Percentiles rank a stretch among this genome's conserved stretches.
phyloP scores from a whole-genome alignment of 139 green algal genomes.

The Ettlia oleoabundans region DNA sequence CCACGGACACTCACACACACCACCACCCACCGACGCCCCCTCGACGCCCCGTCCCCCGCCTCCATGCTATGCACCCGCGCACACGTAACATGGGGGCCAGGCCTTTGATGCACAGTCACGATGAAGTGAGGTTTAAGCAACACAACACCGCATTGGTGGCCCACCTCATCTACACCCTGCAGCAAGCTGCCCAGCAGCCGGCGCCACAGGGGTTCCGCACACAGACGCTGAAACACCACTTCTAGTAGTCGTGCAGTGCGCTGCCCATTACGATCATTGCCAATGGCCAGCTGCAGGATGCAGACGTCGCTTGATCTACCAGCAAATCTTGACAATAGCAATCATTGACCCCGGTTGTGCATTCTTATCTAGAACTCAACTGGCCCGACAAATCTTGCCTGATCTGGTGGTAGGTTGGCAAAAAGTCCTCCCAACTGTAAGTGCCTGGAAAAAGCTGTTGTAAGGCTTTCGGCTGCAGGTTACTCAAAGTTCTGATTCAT shows the following conservation, averaged over 20 bases:
- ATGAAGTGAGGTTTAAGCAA: too few species aligned
- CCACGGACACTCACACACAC: too few species aligned
- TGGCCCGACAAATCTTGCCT: not conserved
- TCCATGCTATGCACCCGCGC: too few species aligned
- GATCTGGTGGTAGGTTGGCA: not conserved
- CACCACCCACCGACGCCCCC: too few species aligned
- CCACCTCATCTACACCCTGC: slow-evolving; percentile 6
- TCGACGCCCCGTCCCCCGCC: too few species aligned
- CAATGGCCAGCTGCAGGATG: not conserved
- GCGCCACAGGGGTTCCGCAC: not conserved
- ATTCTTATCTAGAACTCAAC: not conserved
- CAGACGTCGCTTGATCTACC: not conserved
- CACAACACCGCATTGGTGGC: too few species aligned
- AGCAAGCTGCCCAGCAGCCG: not conserved
- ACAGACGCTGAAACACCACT: not conserved
- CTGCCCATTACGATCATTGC: not conserved
- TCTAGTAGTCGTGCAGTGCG: not conserved
- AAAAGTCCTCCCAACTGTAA: not conserved
- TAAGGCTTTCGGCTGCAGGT: not conserved
- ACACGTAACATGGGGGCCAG: too few species aligned
- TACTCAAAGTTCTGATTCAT: too few species aligned
- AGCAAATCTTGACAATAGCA: not conserved
- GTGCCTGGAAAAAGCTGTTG: not conserved
- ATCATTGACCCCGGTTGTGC: too few species aligned
- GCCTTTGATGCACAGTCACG: too few species aligned